Evolutionary conservation across 148 eudicot species (phyloP), one percentile per base, ranked within the genome.

Genomic region (Hydrangea macrophylla): DNA sequence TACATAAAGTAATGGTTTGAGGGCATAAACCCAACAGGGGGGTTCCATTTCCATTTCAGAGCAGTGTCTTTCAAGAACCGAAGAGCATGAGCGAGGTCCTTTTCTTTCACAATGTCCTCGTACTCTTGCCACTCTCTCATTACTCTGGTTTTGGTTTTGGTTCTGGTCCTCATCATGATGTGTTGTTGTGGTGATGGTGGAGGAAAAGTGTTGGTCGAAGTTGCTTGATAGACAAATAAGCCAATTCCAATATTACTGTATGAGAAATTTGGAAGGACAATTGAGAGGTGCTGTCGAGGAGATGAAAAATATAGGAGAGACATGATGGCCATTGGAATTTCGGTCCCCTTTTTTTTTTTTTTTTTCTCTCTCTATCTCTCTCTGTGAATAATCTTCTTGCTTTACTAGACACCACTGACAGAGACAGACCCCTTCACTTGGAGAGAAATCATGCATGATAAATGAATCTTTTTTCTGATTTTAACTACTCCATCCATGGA

Each of bases 81-180:
- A 11, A 94, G 84, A 61, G 96, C 98, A 70, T 74, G 79, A 9
- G 81, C 85, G 33, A 94, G 92, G 81, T 94, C 92, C 70, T 90
- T 94, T 10, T 81, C 80, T 83, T 83, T 94, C 25, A 94, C 89
- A 1, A 96, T 97, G 61, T 85, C 78, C 36, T 90, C 98, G 67
- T 90, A 94, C 42, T 94, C 97, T 53, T 81, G 73, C 96, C 96
- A 93, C 74, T 86, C 89, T 67, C 74, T 80, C 2, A 88, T 36
- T 35, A 90, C 94, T 36, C 81, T 67, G 39, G 69, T 40, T 63
- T n/a, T n/a, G n/a, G n/a, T n/a, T n/a, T n/a, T n/a, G n/a, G n/a
- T n/a, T n/a, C n/a, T n/a, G n/a, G n/a, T n/a, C n/a, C n/a, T n/a
- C n/a, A 32, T 20, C 32, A 44, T 9, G 1, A 6, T 23, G 9